These are phyloP conservation scores for Sphaerulina musiva DNA, from an alignment of 2,329 filamentous ascomycete species.

Conservation along the genomic window DNA sequence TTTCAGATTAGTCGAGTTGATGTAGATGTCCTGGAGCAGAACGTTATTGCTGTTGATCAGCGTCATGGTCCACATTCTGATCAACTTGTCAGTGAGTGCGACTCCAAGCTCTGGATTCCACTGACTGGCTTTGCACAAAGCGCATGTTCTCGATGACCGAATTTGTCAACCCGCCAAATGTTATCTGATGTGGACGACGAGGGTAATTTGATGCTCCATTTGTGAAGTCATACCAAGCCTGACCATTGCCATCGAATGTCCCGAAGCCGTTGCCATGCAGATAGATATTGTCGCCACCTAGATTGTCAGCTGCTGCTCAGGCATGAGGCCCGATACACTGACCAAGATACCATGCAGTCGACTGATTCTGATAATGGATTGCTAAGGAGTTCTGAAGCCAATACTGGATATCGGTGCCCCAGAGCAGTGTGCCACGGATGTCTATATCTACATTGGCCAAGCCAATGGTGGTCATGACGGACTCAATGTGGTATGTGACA, in stretches of 20 bases:
- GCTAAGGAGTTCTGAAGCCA: constrained; percentile 49
- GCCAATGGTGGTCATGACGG: constrained; percentile 46
- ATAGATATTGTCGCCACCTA: constrained; percentile 49
- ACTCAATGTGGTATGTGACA: constrained; percentile 45
- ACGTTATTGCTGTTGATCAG: constrained; percentile 46
- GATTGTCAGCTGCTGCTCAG: neutral
- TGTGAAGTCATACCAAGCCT: constrained; percentile 50
- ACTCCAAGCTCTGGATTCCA: neutral
- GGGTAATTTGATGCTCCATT: constrained; percentile 42
- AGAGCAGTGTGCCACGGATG: constrained; percentile 44
- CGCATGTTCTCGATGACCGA: constrained; percentile 44
- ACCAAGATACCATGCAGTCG: constrained; percentile 44
- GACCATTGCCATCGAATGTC: constrained; percentile 54
- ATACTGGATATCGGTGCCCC: constrained; percentile 42
- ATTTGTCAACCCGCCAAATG: constrained; percentile 46
- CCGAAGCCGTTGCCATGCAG: constrained; percentile 48
- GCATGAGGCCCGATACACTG: neutral
- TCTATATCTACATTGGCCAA: constrained; percentile 45
- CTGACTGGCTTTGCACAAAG: constrained; percentile 49
- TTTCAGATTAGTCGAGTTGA: constrained; percentile 45
- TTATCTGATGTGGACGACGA: constrained; percentile 48
- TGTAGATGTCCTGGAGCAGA: constrained; percentile 46
- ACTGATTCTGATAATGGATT: constrained; percentile 52
- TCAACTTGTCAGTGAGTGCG: neutral
- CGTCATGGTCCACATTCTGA: constrained; percentile 51